Conservation (phyloP, 441 rosid species). For the Corymbia calophylla region DNA sequence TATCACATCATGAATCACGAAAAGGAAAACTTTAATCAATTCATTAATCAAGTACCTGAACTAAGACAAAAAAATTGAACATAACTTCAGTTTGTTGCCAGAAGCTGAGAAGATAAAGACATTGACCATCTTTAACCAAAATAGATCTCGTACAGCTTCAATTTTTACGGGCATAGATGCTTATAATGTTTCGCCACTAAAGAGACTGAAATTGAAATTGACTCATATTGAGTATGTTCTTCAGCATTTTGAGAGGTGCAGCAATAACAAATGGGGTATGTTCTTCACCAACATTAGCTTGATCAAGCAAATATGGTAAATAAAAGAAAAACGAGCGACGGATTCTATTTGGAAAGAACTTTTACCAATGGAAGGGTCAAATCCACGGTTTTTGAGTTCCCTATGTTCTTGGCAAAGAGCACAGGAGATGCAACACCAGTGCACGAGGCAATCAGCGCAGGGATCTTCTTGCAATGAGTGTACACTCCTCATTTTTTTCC, state of each 20-base stretch:
- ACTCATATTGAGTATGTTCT: not conserved
- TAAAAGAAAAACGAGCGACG: not conserved
- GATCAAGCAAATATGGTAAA: not conserved
- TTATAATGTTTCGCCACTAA: not conserved
- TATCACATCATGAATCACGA: not conserved
- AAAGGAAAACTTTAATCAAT: too few relatives aligned
- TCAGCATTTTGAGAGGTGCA: not conserved
- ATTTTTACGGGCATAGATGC: not conserved
- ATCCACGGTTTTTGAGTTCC: conserved; percentile 5
- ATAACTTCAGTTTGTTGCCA: not conserved
- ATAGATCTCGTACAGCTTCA: not conserved
- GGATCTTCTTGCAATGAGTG: not conserved
- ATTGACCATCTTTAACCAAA: not conserved
- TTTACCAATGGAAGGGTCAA: conserved; percentile 2
- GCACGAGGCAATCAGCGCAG: not conserved
- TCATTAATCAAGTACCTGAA: not conserved
- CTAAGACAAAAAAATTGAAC: not conserved
- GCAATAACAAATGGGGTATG: not conserved
- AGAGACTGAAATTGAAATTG: not conserved
- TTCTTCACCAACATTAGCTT: not conserved
- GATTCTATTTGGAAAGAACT: not conserved
- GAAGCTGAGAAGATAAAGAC: not conserved
- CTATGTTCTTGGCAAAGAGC: conserved; percentile 6
- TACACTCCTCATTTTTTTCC: not conserved
- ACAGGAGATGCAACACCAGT: not conserved